phyloP scores from a whole-genome alignment of 1,284 basidiomycete species.

The Ceratobasidium sp. region DNA sequence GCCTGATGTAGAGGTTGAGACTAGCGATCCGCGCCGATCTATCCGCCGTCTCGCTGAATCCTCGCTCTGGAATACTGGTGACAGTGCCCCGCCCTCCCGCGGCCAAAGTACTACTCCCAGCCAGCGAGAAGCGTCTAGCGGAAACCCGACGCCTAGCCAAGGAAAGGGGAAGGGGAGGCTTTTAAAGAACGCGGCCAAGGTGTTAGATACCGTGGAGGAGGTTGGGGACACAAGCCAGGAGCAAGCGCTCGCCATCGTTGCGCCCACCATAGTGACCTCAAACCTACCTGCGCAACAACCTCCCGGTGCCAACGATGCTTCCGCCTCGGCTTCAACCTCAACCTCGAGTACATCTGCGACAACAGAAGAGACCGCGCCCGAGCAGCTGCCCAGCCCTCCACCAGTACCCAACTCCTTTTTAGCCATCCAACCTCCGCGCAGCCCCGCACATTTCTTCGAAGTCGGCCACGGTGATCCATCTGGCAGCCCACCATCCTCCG shows the following conservation, averaged over 20 bases:
- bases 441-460: conserved; percentile 22
- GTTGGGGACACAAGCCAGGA: neutral
- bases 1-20: conserved; percentile 32
- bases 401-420: conserved; percentile 21
- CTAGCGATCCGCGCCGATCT: conserved; percentile 27
- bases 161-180: conserved; percentile 35
- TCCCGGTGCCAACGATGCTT: neutral
- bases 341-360: neutral
- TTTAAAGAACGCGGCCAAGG: neutral
- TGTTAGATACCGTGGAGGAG: conserved; percentile 35
- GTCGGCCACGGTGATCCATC: conserved; percentile 12
- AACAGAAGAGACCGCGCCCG: neutral
- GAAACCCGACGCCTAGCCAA: conserved; percentile 11
- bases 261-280: neutral
- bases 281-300: neutral
- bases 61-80: neutral
- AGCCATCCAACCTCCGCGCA: conserved; percentile 11
- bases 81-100: conserved; percentile 2
- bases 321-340: neutral
- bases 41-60: conserved; percentile 29
- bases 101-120: conserved; percentile 19
- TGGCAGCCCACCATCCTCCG: conserved; percentile 34
- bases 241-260: neutral
- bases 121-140: conserved; percentile 6
- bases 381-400: conserved; percentile 16